Conservation (phyloP, 1,284 basidiomycete species). For the Malassezia globosa region DNA sequence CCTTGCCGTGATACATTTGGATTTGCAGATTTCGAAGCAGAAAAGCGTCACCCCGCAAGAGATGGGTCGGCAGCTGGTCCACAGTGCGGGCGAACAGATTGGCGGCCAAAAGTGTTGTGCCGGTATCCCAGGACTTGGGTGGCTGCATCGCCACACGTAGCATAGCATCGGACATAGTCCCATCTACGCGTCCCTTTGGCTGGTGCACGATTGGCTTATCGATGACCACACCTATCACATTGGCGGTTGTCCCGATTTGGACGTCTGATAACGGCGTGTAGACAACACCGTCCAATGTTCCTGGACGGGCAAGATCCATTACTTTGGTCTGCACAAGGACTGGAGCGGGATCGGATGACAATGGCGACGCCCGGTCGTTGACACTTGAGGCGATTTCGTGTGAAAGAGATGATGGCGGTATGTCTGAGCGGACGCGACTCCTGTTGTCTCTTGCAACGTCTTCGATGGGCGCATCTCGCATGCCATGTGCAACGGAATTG, state of each 20-base stretch:
- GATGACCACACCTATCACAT: slow-evolving; percentile 26
- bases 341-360: neutral
- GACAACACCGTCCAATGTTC: neutral
- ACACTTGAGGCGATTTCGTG: neutral
- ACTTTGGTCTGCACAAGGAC: too few species aligned
- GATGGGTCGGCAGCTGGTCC: slow-evolving; percentile 2
- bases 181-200: slow-evolving; percentile 10
- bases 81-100: slow-evolving; percentile 12
- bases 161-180: neutral
- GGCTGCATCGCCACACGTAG: neutral
- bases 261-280: slow-evolving; percentile 27
- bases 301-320: neutral
- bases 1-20: slow-evolving; percentile 3
- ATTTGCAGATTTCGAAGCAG: slow-evolving; percentile 13
- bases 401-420: neutral
- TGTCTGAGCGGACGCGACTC: too few species aligned
- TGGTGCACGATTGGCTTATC: slow-evolving; percentile 20
- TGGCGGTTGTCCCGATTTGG: slow-evolving; percentile 20
- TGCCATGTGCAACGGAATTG: neutral
- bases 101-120: neutral
- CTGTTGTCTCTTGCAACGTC: too few species aligned
- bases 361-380: neutral
- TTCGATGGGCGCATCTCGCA: neutral
- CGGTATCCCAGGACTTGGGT: neutral
- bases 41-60: slow-evolving; percentile 5